Base-by-base conservation (phyloP, 108 stramenopile species). In the Cylindrotheca closterium region DNA sequence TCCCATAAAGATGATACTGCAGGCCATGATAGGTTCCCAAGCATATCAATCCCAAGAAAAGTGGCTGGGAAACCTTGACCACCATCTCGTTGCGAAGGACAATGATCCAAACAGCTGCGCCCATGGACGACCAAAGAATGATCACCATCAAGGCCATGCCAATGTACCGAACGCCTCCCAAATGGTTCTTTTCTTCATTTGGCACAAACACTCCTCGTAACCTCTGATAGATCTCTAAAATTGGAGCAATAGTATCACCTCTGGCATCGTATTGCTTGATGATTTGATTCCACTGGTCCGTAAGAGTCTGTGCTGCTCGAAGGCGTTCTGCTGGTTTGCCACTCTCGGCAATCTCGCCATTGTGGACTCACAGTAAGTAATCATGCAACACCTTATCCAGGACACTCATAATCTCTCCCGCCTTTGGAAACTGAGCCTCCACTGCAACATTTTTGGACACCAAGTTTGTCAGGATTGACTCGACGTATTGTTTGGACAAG, bases 51-150 rank as follows among this genome's bases (percentile, higher is more conserved):
- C 70, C 46, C 10, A 82, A 56, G 54, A 84, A 73, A 19, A 78
- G 54, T 23, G 86, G 86, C 49, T 87, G 86, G 24, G 68, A 79
- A 7, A 78, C 78, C 46, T 56, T 58, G 32, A 87, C 72, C 3
- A 81, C 76, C 10, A 26, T 32, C 23, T 49, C 57, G 30, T 77
- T 76, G 17, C 70, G 57, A 21, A 71, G 59, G 23, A 53, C 31
- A 15, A 63, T 52, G 10, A 71, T 63, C 77, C 78, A 86, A 4
- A 75, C 4, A 18, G 62, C 63, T 23, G 72, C 68, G 1, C 48
- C 59, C 31, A 83, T 25, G 2, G 71, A 64, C 55, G 73, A 47
- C 3, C 59, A 49, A 37, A 64, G 66, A 37, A 65, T 73, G 2
- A 73, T 33, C n/a, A 47, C 58, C 23, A 54, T 55, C 24, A 65